Evolutionary conservation across 2,329 filamentous ascomycete species (phyloP).

Genomic region (Ilyonectria destructans): DNA sequence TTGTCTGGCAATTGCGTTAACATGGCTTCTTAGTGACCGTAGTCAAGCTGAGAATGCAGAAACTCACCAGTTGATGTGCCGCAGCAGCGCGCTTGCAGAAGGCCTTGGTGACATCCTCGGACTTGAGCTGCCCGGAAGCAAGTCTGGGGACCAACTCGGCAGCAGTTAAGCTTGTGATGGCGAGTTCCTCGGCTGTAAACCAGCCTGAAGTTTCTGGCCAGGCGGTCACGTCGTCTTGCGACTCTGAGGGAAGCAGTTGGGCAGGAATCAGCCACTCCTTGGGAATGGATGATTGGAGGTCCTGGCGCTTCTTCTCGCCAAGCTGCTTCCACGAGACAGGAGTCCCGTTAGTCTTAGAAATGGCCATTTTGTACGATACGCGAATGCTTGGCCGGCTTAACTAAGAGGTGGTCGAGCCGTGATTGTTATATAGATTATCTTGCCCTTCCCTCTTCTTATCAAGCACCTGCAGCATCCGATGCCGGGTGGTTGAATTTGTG

Average conservation of each 20-base stretch:
- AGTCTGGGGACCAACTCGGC: constrained; percentile 55
- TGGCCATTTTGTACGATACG: constrained; percentile 6
- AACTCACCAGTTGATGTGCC: constrained; percentile 66
- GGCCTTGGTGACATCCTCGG: constrained; percentile 61
- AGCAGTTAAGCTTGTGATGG: constrained; percentile 64
- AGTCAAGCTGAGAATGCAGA: not conserved
- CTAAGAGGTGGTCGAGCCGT: not conserved
- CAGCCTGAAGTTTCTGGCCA: constrained; percentile 73
- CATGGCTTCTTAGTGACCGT: too few relatives aligned
- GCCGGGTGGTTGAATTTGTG: not conserved
- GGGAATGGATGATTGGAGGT: constrained; percentile 64
- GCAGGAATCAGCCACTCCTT: constrained; percentile 71
- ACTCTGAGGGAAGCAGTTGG: constrained; percentile 67
- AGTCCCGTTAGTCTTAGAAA: constrained; percentile 22
- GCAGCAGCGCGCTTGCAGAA: constrained; percentile 70
- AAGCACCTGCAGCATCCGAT: not conserved
- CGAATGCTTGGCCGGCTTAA: not conserved
- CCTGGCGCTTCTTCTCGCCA: constrained; percentile 36
- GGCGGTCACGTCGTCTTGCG: constrained; percentile 65
- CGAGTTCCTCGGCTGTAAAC: constrained; percentile 67
- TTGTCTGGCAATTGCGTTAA: constrained; percentile 52
- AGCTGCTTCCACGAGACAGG: constrained; percentile 39
- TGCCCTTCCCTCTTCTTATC: not conserved
- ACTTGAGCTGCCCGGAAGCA: constrained; percentile 54
- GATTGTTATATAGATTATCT: not conserved